Percentiles rank a stretch among this genome's conserved stretches.
phyloP scores from a whole-genome alignment of 306 rosid genomes.

The Acacia confusa region DNA sequence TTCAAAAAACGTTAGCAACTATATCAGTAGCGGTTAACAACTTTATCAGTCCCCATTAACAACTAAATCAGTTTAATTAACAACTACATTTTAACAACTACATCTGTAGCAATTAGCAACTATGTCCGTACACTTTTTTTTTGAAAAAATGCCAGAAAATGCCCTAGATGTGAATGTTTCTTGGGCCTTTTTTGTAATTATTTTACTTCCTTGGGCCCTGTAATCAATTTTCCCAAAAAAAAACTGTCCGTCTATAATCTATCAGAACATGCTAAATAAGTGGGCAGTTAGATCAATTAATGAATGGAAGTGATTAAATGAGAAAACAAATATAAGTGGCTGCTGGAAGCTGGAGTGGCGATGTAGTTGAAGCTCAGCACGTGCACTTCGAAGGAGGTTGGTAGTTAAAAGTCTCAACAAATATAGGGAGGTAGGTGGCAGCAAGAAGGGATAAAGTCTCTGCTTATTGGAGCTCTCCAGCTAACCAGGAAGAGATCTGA shows the following conservation, averaged over 20 bases:
- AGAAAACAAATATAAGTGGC: background rate
- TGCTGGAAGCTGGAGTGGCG: background rate
- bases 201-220: too few species aligned
- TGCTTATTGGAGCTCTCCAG: background rate
- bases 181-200: too few species aligned
- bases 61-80: too few species aligned
- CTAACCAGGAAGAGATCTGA: background rate
- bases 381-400: background rate
- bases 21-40: too few species aligned
- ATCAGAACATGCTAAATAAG: background rate
- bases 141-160: too few species aligned
- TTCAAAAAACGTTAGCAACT: too few species aligned
- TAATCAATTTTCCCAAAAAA: too few species aligned
- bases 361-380: background rate
- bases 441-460: background rate
- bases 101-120: too few species aligned
- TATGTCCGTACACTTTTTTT: too few species aligned
- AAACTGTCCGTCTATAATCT: background rate
- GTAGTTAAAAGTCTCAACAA: background rate
- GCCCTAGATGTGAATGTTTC: too few species aligned
- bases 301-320: background rate
- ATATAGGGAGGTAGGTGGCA: background rate
- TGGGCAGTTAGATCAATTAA: background rate
- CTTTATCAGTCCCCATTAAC: too few species aligned
- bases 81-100: too few species aligned